Percentiles rank a stretch among this genome's conserved stretches.
These are phyloP conservation scores for Penicillium bovifimosum DNA, from an alignment of 495 filamentous ascomycete species.

Conservation along the genomic window DNA sequence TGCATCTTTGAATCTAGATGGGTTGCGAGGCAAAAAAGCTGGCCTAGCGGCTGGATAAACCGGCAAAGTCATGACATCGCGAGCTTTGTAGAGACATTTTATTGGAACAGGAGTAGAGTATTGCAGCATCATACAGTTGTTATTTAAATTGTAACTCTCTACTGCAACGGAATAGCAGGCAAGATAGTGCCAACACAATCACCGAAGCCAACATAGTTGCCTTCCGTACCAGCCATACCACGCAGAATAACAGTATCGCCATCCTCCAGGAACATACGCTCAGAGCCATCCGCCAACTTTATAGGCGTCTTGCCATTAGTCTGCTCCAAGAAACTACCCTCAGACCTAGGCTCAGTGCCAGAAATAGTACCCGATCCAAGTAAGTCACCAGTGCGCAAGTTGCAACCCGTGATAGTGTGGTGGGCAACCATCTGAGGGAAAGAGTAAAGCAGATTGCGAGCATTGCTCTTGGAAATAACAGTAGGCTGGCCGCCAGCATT, in stretches of 20 bases:
- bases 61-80: not conserved
- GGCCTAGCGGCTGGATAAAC: not conserved
- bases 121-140: not conserved
- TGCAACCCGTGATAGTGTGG: conserved; percentile 82
- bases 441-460: conserved; percentile 75
- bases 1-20: too few species aligned
- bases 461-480: conserved; percentile 58
- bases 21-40: too few species aligned
- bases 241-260: conserved; percentile 72
- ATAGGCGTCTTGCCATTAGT: conserved; percentile 62
- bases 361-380: conserved; percentile 89
- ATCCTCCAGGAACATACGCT: conserved; percentile 75
- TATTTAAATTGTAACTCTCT: conserved; percentile 1
- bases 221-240: conserved; percentile 59
- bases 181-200: conserved; percentile 58
- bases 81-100: conserved; percentile 5
- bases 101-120: not conserved
- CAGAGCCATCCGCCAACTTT: conserved; percentile 61
- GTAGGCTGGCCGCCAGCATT: conserved; percentile 60
- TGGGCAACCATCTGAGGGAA: conserved; percentile 95
- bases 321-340: conserved; percentile 79
- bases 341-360: conserved; percentile 53
- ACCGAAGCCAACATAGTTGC: conserved; percentile 67
- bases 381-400: conserved; percentile 74
- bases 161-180: conserved; percentile 32